phyloP scores from a whole-genome alignment of 2,329 filamentous ascomycete genomes.

The Venturia pyrina region DNA sequence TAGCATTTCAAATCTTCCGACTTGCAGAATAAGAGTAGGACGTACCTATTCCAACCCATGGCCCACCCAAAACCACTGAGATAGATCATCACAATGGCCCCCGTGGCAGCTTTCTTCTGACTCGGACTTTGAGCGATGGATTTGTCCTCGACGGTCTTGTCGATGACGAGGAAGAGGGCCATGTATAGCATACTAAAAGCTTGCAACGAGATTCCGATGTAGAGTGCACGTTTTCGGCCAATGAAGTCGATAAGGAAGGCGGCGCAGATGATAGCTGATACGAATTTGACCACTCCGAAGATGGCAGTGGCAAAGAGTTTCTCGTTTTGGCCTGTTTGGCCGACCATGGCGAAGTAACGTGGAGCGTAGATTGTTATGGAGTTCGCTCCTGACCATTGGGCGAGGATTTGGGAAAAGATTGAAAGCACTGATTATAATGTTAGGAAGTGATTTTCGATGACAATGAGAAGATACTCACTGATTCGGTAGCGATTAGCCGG shows the following conservation, averaged over 20 bases:
- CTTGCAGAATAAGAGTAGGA: not conserved
- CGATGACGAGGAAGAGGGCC: slow-evolving; percentile 48
- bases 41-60: slow-evolving; percentile 14
- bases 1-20: not conserved
- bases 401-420: slow-evolving; percentile 58
- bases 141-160: slow-evolving; percentile 43
- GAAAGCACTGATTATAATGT: slow-evolving; percentile 38
- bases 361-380: slow-evolving; percentile 69
- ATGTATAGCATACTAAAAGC: slow-evolving; percentile 45
- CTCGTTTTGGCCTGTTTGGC: slow-evolving; percentile 57
- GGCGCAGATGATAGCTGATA: slow-evolving; percentile 57
- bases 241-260: slow-evolving; percentile 72
- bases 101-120: slow-evolving; percentile 50
- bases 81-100: slow-evolving; percentile 59
- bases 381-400: slow-evolving; percentile 64
- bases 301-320: slow-evolving; percentile 64
- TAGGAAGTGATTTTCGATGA: not conserved
- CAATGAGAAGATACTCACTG: slow-evolving; percentile 20
- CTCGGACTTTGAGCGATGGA: slow-evolving; percentile 36
- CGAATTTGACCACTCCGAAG: slow-evolving; percentile 66
- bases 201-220: slow-evolving; percentile 39
- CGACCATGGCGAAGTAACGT: slow-evolving; percentile 62
- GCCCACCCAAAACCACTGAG: slow-evolving; percentile 30
- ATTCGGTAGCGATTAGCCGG: slow-evolving; percentile 64
- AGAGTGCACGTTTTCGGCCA: slow-evolving; percentile 54